Evolutionary conservation across 352 stramenopile genomes (phyloP).

Genomic region (Thalassiosira livingstoniorum): DNA sequence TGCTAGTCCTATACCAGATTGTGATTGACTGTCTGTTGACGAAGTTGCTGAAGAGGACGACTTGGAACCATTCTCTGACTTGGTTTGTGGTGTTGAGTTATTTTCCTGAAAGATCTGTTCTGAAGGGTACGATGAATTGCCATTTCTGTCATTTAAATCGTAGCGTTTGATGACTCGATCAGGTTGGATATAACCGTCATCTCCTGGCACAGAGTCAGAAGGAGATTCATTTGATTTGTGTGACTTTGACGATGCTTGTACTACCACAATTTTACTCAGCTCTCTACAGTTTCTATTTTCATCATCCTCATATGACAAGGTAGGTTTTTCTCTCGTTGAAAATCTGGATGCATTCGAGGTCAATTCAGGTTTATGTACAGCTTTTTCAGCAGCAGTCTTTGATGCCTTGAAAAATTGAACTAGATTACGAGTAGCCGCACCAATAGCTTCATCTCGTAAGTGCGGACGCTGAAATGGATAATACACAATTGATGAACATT

Average conservation of each 20-base stretch:
- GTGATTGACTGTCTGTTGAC: neutral
- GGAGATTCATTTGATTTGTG: slow-evolving; percentile 3
- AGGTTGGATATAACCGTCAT: slow-evolving; percentile 29
- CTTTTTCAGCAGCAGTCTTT: slow-evolving; percentile 57
- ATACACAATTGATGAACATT: too few species aligned
- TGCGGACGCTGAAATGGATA: slow-evolving; percentile 62
- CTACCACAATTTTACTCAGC: slow-evolving; percentile 38
- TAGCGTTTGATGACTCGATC: slow-evolving; percentile 20
- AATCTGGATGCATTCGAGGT: slow-evolving; percentile 9
- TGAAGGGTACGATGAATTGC: neutral
- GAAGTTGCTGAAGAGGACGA: neutral
- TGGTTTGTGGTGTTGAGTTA: slow-evolving; percentile 12
- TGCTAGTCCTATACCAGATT: neutral
- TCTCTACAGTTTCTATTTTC: slow-evolving; percentile 20
- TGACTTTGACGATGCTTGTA: neutral
- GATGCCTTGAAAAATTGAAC: slow-evolving; percentile 77
- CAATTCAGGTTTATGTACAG: neutral
- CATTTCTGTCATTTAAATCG: slow-evolving; percentile 29
- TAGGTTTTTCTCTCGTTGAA: neutral
- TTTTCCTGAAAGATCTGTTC: slow-evolving; percentile 53
- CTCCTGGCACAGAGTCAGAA: neutral
- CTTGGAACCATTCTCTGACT: slow-evolving; percentile 21
- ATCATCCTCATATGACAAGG: slow-evolving; percentile 29
- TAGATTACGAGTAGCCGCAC: slow-evolving; percentile 61
- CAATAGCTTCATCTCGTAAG: slow-evolving; percentile 77